Percentiles rank a stretch among this genome's conserved stretches.
These are phyloP conservation scores for Solanum sitiens DNA, from an alignment of 257 asterid genomes.

Conservation along the genomic window DNA sequence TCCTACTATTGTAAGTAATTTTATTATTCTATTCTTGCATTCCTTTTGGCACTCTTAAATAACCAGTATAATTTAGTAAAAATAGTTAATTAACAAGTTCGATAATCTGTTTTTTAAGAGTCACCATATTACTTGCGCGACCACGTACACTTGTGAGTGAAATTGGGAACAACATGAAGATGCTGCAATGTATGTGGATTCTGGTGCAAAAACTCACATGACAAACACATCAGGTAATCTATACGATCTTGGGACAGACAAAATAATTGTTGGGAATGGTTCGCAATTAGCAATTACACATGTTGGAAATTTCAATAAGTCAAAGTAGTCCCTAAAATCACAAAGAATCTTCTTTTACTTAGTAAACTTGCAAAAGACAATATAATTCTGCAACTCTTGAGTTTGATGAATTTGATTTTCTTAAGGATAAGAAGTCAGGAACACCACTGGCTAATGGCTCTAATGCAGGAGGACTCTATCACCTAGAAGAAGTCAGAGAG, in stretches of 20 bases:
- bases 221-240: neutral
- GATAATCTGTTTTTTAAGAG: too few relatives aligned
- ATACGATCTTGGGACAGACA: neutral
- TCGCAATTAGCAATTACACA: neutral
- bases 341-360: neutral
- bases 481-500: neutral
- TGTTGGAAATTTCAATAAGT: neutral
- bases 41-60: too few relatives aligned
- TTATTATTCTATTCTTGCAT: too few relatives aligned
- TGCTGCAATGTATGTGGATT: neutral
- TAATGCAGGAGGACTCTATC: neutral
- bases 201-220: neutral
- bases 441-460: neutral
- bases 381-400: neutral
- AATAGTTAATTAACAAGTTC: too few relatives aligned
- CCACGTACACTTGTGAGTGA: too few relatives aligned
- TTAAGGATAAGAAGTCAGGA: neutral
- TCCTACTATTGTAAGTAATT: too few relatives aligned
- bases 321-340: neutral
- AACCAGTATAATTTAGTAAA: too few relatives aligned
- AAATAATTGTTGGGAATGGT: neutral
- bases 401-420: neutral
- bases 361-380: neutral
- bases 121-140: too few relatives aligned
- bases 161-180: neutral